These are phyloP conservation scores for Cercospora beticola DNA, from an alignment of 2,329 filamentous ascomycete genomes.

Conservation along the genomic window DNA sequence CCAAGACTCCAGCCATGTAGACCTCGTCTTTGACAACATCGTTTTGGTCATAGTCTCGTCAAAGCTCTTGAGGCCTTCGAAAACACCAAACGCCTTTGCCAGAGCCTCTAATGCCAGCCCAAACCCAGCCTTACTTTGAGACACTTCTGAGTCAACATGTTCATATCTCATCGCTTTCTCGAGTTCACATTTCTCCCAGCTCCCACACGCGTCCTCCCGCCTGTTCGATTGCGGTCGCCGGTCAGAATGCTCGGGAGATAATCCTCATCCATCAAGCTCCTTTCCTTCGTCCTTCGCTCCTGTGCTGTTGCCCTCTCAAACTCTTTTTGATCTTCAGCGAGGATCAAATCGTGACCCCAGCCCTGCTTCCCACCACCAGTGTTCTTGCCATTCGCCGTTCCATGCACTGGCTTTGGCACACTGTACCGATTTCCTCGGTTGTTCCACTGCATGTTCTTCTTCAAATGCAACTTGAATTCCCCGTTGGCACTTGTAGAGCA, in stretches of 20 bases:
- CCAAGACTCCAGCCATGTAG: not conserved
- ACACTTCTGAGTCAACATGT: no score
- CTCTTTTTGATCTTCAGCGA: conserved; percentile 96
- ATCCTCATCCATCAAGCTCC: conserved; percentile 92
- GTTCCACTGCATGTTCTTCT: conserved; percentile 95
- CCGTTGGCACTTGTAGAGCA: conserved; percentile 82
- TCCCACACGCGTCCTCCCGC: conserved; percentile 74
- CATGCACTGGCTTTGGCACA: conserved; percentile 84
- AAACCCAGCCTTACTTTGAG: not conserved
- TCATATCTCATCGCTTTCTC: conserved; percentile 63
- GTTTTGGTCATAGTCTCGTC: not conserved
- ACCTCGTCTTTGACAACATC: not conserved
- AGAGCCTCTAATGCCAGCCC: not conserved
- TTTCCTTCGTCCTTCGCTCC: conserved; percentile 65
- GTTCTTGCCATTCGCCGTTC: conserved; percentile 74
- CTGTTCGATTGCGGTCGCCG: conserved; percentile 66
- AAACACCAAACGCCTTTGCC: not conserved
- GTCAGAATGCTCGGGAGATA: conserved; percentile 82
- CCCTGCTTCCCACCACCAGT: conserved; percentile 75
- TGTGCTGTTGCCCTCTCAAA: conserved; percentile 65
- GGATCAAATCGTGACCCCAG: conserved; percentile 80
- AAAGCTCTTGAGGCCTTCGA: not conserved
- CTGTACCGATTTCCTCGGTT: conserved; percentile 89
- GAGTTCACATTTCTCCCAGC: conserved; percentile 86
- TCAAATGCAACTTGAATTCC: conserved; percentile 80